Base-by-base conservation (phyloP, 2,329 filamentous ascomycete species). In the Stachybotrys elegans region DNA sequence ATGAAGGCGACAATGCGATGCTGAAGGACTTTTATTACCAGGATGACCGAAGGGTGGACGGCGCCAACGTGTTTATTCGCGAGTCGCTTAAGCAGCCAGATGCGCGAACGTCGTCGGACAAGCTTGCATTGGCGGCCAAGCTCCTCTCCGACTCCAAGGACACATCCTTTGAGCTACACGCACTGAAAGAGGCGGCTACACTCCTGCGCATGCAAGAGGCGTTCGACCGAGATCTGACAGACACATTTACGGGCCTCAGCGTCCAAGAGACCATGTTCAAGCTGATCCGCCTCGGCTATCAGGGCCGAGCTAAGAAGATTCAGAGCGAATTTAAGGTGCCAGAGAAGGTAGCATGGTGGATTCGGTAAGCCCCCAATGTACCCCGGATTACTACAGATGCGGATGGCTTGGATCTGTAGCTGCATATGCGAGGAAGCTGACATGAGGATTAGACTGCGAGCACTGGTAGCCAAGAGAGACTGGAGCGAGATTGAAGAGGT, bases 21-120 rank as follows among this genome's bases (percentile, higher is more conserved):
- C 79, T 98, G 21, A 98, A 97, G 58, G 93, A 97, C 59, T 73
- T 98, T 4, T 98, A 93, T 69, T 98, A 98, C 62, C 93, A 97
- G 67, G 93, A 97, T 57, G 93, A 98, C 61, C 82, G 92, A 5
- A 81, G 91, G 4, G 72, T 90, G 5, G 93, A 97, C 51, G 90
- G 93, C 4, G 87, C 92, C 0, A 86, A 89, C 46, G 81, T 98
- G 2, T 86, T 97, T 47, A 72, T 98, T 13, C 81, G 82, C 17
- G 92, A 98, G 66, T 88, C 91, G 1, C 72, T 98, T 7, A 69
- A 76, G 5, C 87, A 93, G 58, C 75, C 81, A 1, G 82, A 86
- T 49, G 72, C 82, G 21, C 76, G 83, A 25, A 83, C 82, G 1
- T 78, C 87, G 5, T 77, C 79, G 2, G 93, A 97, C 63, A 97